Evolutionary conservation across 2,329 filamentous ascomycete species (phyloP).

Genomic region (Zarea fungicola): DNA sequence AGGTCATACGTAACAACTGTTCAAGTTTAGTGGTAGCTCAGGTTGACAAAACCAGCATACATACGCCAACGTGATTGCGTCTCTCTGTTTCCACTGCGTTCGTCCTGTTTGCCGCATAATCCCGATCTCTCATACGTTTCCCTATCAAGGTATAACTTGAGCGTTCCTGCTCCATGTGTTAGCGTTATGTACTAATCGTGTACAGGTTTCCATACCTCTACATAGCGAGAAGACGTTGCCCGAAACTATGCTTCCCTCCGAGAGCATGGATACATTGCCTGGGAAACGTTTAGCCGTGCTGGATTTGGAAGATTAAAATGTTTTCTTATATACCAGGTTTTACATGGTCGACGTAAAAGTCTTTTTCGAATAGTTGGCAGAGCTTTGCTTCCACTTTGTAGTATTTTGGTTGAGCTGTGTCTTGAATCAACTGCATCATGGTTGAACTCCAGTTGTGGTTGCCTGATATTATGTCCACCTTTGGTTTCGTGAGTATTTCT

Average conservation of each 20-base stretch:
- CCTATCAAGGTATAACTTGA: conserved; percentile 74
- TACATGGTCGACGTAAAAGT: conserved; percentile 80
- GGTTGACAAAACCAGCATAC: conserved; percentile 18
- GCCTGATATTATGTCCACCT: conserved; percentile 68
- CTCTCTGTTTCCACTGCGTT: conserved; percentile 51
- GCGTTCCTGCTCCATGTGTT: conserved; percentile 45
- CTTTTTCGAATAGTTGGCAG: conserved; percentile 62
- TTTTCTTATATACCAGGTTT: too few relatives aligned
- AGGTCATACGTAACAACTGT: conserved; percentile 74
- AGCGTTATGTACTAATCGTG: neutral
- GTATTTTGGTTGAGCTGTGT: conserved; percentile 43
- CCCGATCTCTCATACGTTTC: conserved; percentile 80
- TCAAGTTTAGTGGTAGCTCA: conserved; percentile 21
- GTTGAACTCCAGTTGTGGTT: conserved; percentile 53
- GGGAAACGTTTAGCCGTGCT: too few relatives aligned
- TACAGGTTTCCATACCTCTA: conserved; percentile 47
- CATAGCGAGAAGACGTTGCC: conserved; percentile 68
- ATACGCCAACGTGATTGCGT: conserved; percentile 69
- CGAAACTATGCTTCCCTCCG: conserved; percentile 64
- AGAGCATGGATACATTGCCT: conserved; percentile 81
- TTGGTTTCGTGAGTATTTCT: conserved; percentile 24
- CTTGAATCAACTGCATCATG: conserved; percentile 43
- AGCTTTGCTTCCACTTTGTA: conserved; percentile 68
- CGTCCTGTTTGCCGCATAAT: conserved; percentile 65
- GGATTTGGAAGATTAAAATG: too few relatives aligned